Conservation (phyloP, 2,329 filamentous ascomycete genomes). For the Ascochyta koolunga region DNA sequence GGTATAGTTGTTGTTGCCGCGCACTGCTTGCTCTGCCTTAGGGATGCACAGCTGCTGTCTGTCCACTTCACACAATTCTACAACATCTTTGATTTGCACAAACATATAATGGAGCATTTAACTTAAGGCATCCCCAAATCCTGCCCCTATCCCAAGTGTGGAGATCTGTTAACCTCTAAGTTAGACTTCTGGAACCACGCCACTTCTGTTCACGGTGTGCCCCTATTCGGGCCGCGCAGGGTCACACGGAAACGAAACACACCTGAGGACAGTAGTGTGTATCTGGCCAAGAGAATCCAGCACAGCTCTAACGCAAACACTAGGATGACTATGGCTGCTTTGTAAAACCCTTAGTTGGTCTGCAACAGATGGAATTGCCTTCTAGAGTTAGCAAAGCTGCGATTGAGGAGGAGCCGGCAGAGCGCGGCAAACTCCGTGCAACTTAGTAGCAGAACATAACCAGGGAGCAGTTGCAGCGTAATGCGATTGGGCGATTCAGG, state of each 20-base stretch:
- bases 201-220: not conserved
- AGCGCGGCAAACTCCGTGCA: too few species aligned
- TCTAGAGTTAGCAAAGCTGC: too few species aligned
- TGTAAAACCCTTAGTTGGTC: too few species aligned
- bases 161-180: not conserved
- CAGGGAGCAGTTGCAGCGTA: too few species aligned
- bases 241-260: not conserved
- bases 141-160: not conserved
- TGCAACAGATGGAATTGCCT: too few species aligned
- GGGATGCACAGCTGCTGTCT: not conserved
- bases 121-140: not conserved
- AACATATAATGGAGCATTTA: not conserved
- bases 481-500: too few species aligned
- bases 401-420: too few species aligned
- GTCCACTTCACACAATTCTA: not conserved
- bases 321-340: too few species aligned
- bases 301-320: too few species aligned
- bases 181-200: not conserved
- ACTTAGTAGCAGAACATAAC: too few species aligned
- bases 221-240: not conserved
- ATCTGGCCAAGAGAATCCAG: too few species aligned
- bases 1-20: not conserved
- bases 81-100: not conserved
- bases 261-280: too few species aligned
- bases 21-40: not conserved